Evolutionary conservation across 805 yeast genomes (phyloP).

Genomic region (Hanseniaspora mollemarum): DNA sequence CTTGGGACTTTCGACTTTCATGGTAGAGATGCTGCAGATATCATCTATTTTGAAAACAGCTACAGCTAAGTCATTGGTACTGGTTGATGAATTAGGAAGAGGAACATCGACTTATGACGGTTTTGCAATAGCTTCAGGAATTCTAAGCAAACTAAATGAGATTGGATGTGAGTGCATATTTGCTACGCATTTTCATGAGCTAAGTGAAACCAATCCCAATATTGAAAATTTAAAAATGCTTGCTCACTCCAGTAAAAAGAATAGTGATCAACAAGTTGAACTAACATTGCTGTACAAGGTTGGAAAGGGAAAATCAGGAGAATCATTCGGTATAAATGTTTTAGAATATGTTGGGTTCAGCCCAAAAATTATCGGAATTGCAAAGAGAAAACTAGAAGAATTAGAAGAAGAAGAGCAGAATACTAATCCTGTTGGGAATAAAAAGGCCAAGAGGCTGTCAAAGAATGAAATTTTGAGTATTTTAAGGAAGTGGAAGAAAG

Average conservation of each 20-base stretch:
- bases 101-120: conserved; percentile 80
- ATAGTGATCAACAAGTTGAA: conserved; percentile 36
- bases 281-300: conserved; percentile 84
- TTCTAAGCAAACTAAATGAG: conserved; percentile 67
- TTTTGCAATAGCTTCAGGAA: conserved; percentile 95
- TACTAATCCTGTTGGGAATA: conserved; percentile 11
- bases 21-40: conserved; percentile 97
- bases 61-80: conserved; percentile 69
- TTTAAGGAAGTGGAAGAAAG: conserved; percentile 43
- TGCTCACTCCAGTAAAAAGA: conserved; percentile 60
- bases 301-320: conserved; percentile 92
- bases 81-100: conserved; percentile 91
- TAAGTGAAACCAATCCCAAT: conserved; percentile 61
- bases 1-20: conserved; percentile 92
- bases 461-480: conserved; percentile 21
- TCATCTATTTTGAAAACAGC: conserved; percentile 84
- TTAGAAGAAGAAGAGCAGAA: conserved; percentile 48
- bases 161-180: conserved; percentile 66
- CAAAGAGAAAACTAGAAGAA: conserved; percentile 85
- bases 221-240: conserved; percentile 85
- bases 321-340: conserved; percentile 94
- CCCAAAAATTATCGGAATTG: conserved; percentile 79
- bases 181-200: conserved; percentile 96
- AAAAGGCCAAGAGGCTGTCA: not conserved
- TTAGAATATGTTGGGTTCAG: conserved; percentile 95